These are phyloP conservation scores for Pyrus pyrifolia DNA, from an alignment of 306 rosid species.

Conservation along the genomic window DNA sequence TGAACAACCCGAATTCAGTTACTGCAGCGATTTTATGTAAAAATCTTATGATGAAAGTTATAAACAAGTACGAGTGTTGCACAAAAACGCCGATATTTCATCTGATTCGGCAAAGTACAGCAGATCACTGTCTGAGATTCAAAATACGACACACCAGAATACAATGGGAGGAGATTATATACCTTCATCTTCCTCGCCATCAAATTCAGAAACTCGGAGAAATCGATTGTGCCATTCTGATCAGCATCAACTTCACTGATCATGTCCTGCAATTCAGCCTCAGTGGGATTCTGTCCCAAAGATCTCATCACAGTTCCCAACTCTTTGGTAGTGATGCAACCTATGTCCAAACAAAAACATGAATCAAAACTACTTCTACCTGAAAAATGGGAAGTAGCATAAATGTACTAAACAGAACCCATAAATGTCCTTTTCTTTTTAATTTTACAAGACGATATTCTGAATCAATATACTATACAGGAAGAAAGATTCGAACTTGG, in stretches of 20 bases:
- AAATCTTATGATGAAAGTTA: not conserved
- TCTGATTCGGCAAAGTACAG: not conserved
- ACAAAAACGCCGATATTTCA: not conserved
- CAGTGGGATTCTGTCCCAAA: slow-evolving; percentile 28
- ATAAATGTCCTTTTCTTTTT: not conserved
- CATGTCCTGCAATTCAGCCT: slow-evolving; percentile 30
- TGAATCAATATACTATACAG: not conserved
- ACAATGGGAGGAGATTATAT: not conserved
- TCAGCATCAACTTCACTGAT: slow-evolving; percentile 31
- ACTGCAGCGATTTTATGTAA: not conserved
- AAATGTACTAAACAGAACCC: not conserved
- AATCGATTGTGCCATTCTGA: slow-evolving; percentile 29
- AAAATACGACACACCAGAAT: too few species aligned
- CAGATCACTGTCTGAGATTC: not conserved
- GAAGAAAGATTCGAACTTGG: not conserved
- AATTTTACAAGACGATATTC: not conserved
- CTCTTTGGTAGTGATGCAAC: slow-evolving; percentile 27
- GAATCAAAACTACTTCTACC: too few species aligned
- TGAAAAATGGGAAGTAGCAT: not conserved
- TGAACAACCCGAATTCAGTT: too few species aligned
- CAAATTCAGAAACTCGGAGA: slow-evolving; percentile 28
- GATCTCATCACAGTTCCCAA: slow-evolving; percentile 33
- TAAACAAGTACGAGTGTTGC: not conserved
- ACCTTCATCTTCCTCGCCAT: slow-evolving; percentile 32
- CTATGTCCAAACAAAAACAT: slow-evolving; percentile 6